phyloP scores from a whole-genome alignment of 2,329 filamentous ascomycete genomes.

The Parastagonospora nodorum region DNA sequence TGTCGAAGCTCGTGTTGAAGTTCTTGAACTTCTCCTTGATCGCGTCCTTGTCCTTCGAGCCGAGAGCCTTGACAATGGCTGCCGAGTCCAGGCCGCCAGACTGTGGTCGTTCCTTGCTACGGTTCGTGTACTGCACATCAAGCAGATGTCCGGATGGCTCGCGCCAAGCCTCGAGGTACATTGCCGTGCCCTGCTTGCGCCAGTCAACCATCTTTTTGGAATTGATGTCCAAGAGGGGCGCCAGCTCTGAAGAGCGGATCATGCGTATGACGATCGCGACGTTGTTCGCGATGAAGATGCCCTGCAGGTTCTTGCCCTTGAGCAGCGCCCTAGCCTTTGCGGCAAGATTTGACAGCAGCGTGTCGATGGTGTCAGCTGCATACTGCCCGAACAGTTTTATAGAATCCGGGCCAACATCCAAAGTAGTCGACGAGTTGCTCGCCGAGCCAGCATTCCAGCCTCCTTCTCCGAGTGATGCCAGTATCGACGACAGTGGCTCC shows the following conservation, averaged over 20 bases:
- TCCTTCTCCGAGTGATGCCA: constrained; percentile 90
- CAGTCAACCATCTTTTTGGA: constrained; percentile 76
- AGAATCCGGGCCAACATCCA: constrained; percentile 87
- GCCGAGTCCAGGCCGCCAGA: constrained; percentile 74
- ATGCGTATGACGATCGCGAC: constrained; percentile 82
- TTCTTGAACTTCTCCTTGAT: constrained; percentile 95
- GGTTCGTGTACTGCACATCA: constrained; percentile 92
- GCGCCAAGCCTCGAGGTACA: constrained; percentile 86
- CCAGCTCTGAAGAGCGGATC: constrained; percentile 80
- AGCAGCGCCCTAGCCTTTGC: constrained; percentile 73
- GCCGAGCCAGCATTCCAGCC: constrained; percentile 70
- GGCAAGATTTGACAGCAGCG: constrained; percentile 75
- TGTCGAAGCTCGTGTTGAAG: constrained; percentile 91
- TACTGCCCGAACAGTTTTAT: constrained; percentile 89
- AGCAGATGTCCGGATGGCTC: constrained; percentile 81
- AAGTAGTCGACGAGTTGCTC: constrained; percentile 66
- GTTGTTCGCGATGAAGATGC: constrained; percentile 90
- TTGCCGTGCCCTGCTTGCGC: constrained; percentile 81
- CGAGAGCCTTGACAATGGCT: constrained; percentile 80
- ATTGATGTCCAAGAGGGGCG: constrained; percentile 67
- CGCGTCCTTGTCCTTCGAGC: constrained; percentile 89
- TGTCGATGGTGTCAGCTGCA: constrained; percentile 84
- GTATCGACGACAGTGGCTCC: constrained; percentile 82
- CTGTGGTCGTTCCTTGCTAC: constrained; percentile 65
- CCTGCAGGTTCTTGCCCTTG: constrained; percentile 75